Evolutionary conservation across 2,329 filamentous ascomycete genomes (phyloP).

Genomic region (Sclerotinia glacialis): DNA sequence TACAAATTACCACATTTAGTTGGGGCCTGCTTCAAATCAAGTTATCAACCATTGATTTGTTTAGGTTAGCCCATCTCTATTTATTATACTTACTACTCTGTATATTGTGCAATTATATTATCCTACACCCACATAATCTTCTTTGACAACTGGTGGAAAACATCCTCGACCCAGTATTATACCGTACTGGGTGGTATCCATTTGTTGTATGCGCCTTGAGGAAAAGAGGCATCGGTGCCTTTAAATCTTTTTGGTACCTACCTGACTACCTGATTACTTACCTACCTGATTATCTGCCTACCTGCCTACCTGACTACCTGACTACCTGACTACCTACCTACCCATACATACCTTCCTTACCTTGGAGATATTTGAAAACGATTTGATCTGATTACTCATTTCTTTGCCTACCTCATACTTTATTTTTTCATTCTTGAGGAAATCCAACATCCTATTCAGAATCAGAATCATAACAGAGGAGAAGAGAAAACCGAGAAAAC

Average conservation of each 20-base stretch:
- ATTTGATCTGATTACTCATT: background rate
- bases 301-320: background rate
- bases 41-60: background rate
- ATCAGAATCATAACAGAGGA: background rate
- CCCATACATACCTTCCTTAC: background rate
- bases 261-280: no score
- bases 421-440: background rate
- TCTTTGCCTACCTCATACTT: background rate
- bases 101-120: background rate
- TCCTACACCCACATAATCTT: slow-evolving; percentile 3
- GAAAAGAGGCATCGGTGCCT: no score
- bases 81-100: no score
- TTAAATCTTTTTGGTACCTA: background rate
- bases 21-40: background rate
- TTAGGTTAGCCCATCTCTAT: background rate
- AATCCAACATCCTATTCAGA: background rate
- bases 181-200: background rate
- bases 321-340: background rate
- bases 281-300: background rate
- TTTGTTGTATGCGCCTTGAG: background rate
- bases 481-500: background rate
- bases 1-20: background rate
- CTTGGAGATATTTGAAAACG: background rate
- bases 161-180: background rate
- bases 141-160: background rate